Conservation (phyloP, 441 rosid species). For the Iberis amara region DNA sequence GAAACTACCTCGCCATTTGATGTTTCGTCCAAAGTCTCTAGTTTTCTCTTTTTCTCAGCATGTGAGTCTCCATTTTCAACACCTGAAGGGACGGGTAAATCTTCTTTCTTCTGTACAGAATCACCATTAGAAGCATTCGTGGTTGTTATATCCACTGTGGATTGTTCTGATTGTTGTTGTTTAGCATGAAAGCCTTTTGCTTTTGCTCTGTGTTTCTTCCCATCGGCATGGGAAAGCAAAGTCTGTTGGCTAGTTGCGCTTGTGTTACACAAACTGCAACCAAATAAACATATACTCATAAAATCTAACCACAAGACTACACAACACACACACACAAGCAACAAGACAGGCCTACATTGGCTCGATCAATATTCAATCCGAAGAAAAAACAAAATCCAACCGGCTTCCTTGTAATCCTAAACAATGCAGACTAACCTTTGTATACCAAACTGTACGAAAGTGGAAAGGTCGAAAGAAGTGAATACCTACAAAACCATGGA, state of each 20-base stretch:
- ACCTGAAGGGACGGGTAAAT: conserved; percentile 26
- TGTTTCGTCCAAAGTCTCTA: background rate
- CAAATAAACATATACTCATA: conserved; percentile 3
- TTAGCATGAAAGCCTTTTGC: conserved; percentile 66
- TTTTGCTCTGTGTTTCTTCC: conserved; percentile 87
- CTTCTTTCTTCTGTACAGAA: conserved; percentile 33
- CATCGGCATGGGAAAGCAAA: conserved; percentile 86
- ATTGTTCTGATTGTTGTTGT: conserved; percentile 42
- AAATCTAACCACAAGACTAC: background rate
- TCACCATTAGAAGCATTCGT: conserved; percentile 35
- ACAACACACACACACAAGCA: background rate
- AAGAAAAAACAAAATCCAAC: background rate
- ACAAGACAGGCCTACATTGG: background rate
- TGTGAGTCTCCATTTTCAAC: conserved; percentile 34
- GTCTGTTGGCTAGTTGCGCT: conserved; percentile 83
- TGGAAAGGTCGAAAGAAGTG: background rate
- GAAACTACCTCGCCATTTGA: background rate
- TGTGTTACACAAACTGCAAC: conserved; percentile 73
- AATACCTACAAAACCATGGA: conserved; percentile 94
- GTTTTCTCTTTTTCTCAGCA: conserved; percentile 11
- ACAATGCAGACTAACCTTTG: background rate
- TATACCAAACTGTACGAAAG: background rate
- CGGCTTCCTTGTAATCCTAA: background rate
- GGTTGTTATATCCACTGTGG: conserved; percentile 33
- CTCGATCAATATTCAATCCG: background rate